These are phyloP conservation scores for Imleria badia DNA, from an alignment of 768 basidiomycete species.

Conservation along the genomic window DNA sequence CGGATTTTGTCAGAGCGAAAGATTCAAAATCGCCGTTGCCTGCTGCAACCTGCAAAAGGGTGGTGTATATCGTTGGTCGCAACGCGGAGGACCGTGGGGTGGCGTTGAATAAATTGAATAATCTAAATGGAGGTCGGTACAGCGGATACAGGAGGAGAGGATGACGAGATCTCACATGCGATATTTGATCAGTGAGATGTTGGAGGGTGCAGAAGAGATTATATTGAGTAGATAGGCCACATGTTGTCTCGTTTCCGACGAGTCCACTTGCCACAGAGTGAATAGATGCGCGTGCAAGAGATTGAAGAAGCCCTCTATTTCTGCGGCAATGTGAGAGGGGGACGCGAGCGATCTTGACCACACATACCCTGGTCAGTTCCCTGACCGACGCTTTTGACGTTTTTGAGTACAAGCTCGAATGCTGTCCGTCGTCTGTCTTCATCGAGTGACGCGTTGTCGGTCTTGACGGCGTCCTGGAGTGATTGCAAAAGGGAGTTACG, in stretches of 20 bases:
- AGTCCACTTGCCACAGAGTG: conserved; percentile 52
- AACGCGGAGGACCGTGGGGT: conserved; percentile 64
- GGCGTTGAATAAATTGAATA: conserved; percentile 82
- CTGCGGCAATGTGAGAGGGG: conserved; percentile 35
- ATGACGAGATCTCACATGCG: conserved; percentile 52
- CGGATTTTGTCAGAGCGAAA: conserved; percentile 56
- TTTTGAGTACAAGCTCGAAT: conserved; percentile 55
- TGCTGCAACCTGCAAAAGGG: conserved; percentile 59
- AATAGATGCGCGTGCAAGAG: conserved; percentile 74
- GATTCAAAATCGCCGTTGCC: conserved; percentile 60
- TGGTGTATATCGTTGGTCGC: conserved; percentile 60
- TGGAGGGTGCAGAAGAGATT: conserved; percentile 54
- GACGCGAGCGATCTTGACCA: background rate
- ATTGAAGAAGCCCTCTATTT: conserved; percentile 89
- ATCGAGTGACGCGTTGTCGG: conserved; percentile 55
- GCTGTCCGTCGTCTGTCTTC: conserved; percentile 50
- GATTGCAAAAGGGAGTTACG: conserved; percentile 59
- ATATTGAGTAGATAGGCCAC: conserved; percentile 49
- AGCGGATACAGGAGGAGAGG: background rate
- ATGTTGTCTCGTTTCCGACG: conserved; percentile 54
- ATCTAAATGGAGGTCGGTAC: conserved; percentile 39
- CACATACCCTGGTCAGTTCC: conserved; percentile 73
- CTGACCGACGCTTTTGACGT: conserved; percentile 70
- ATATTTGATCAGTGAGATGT: conserved; percentile 63
- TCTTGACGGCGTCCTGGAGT: conserved; percentile 60